These are phyloP conservation scores for Hapsidospora chrysogenum DNA, from an alignment of 495 filamentous ascomycete species.

Conservation along the genomic window DNA sequence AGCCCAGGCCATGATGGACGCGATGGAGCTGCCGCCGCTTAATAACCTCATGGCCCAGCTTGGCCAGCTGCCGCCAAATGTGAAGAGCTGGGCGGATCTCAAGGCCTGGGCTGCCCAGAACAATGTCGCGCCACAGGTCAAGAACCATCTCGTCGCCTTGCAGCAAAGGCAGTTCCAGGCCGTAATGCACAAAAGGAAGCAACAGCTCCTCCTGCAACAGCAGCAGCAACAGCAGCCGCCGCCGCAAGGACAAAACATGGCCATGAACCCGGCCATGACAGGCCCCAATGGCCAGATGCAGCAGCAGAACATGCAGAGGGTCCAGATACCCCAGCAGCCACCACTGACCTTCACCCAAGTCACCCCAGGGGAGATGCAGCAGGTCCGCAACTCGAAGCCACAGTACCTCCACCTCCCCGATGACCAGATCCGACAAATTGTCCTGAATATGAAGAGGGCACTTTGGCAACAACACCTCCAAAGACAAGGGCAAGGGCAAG, in stretches of 20 bases:
- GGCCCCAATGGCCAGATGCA: background rate
- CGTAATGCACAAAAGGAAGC: conserved; percentile 11
- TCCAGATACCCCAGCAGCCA: background rate
- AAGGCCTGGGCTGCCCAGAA: conserved; percentile 43
- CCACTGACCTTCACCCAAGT: conserved; percentile 4
- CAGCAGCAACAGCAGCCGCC: conserved; percentile 22
- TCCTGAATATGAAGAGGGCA: background rate
- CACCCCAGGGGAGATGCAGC: conserved; percentile 1
- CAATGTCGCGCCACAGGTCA: conserved; percentile 20
- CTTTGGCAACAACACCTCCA: conserved; percentile 5
- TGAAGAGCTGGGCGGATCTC: conserved; percentile 58
- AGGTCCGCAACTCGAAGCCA: conserved; percentile 3
- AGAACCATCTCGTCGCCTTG: conserved; percentile 27
- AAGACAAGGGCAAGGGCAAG: conserved; percentile 8
- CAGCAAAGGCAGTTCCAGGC: conserved; percentile 38
- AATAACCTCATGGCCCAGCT: conserved; percentile 11
- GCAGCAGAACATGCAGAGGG: background rate
- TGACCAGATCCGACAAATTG: conserved; percentile 3
- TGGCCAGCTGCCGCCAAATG: conserved; percentile 30
- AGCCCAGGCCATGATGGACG: conserved; percentile 14
- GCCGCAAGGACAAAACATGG: conserved; percentile 11
- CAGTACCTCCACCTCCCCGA: conserved; percentile 2
- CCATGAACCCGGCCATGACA: conserved; percentile 2
- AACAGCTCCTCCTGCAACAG: conserved; percentile 10
- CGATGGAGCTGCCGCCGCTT: conserved; percentile 17